These are phyloP conservation scores for Scenedesmus sp. DNA, from an alignment of 163 green algal species.

Conservation along the genomic window DNA sequence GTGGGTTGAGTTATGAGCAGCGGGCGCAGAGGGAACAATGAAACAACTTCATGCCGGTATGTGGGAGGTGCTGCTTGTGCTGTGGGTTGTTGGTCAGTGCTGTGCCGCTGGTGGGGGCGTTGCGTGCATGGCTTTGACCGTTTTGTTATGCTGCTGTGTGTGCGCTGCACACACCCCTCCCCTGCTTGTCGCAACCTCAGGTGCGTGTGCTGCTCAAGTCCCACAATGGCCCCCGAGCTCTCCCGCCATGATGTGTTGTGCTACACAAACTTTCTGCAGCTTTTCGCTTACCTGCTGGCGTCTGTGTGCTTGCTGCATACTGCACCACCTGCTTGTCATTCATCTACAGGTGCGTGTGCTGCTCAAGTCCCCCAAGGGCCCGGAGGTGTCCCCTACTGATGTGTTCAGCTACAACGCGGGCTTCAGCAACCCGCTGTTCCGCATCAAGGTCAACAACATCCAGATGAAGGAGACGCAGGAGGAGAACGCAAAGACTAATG, in stretches of 20 bases:
- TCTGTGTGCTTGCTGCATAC: neutral
- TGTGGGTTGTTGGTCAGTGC: too few relatives aligned
- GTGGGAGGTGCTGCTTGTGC: too few relatives aligned
- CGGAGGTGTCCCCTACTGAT: constrained; percentile 89
- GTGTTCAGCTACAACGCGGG: constrained; percentile 90
- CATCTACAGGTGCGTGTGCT: constrained; percentile 75
- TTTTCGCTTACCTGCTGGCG: neutral
- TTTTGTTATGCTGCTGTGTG: neutral
- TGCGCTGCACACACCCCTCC: neutral
- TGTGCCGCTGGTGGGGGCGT: too few relatives aligned
- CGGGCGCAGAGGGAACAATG: too few relatives aligned
- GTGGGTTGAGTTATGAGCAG: too few relatives aligned
- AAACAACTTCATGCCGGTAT: too few relatives aligned
- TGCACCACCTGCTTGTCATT: neutral
- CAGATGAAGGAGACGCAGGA: constrained; percentile 97
- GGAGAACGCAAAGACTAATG: constrained; percentile 96
- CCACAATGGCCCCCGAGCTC: too few relatives aligned
- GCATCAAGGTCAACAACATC: constrained; percentile 97
- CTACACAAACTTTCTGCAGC: neutral
- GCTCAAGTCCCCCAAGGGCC: constrained; percentile 88
- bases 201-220: neutral
- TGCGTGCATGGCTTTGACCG: too few relatives aligned
- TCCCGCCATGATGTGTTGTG: too few relatives aligned
- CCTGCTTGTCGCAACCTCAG: too few relatives aligned
- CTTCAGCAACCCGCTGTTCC: constrained; percentile 89